phyloP scores from a whole-genome alignment of 1,284 basidiomycete genomes.

The Paramarasmius palmivorus region DNA sequence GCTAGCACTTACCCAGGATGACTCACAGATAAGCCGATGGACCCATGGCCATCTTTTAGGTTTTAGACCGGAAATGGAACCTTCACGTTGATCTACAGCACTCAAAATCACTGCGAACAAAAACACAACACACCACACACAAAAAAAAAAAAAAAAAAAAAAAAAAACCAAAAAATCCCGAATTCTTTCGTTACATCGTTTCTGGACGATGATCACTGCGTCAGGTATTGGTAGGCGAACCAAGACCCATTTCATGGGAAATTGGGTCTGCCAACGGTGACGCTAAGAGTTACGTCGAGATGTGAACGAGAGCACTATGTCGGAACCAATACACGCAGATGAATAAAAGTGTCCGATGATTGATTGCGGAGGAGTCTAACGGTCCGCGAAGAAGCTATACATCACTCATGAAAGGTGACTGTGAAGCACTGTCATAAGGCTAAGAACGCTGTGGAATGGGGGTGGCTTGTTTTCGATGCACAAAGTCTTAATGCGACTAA shows the following conservation, averaged over 20 bases:
- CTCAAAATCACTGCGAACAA: not conserved
- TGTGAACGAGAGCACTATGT: not conserved
- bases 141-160: no score
- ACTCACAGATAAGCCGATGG: not conserved
- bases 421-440: no score
- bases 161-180: no score
- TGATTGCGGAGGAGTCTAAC: not conserved
- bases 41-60: not conserved
- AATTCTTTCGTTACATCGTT: not conserved
- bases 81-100: not conserved
- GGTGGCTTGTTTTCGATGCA: no score
- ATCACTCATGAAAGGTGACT: no score
- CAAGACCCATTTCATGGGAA: not conserved
- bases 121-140: no score
- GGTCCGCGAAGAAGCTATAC: not conserved
- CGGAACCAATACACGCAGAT: not conserved
- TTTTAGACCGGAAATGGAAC: not conserved
- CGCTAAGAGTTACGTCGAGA: not conserved
- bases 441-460: no score
- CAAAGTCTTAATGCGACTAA: no score
- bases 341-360: not conserved
- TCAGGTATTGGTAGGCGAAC: not conserved
- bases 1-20: not conserved
- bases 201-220: not conserved
- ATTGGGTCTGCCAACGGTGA: not conserved